A percentile compares a stretch with the other conserved stretches of the same genome.
phyloP scores from a whole-genome alignment of 345 rosid species.

The Schrenkiella parvula region DNA sequence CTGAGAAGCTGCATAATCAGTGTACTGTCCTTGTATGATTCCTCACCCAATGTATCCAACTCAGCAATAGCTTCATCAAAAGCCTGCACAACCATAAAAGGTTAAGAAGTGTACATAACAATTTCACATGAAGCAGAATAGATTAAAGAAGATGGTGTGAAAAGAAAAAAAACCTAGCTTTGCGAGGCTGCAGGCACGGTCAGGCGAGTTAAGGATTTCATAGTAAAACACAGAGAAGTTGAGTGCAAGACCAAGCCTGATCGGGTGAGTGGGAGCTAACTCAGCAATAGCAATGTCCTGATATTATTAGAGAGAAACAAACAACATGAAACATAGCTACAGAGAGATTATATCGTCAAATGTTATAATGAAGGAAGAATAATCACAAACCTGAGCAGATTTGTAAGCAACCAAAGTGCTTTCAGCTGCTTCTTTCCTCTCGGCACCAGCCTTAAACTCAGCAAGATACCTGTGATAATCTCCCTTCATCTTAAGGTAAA shows the following conservation, averaged over 20 bases:
- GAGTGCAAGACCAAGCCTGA: constrained; percentile 95
- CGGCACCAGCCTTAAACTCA: constrained; percentile 89
- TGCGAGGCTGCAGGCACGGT: constrained; percentile 94
- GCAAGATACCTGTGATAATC: constrained; percentile 97
- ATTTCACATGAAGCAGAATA: not conserved
- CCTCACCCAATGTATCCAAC: constrained; percentile 67
- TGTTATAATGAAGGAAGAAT: not conserved
- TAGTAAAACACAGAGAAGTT: constrained; percentile 99
- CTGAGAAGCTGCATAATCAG: constrained; percentile 76
- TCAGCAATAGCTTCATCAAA: constrained; percentile 77
- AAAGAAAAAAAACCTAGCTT: constrained; percentile 57
- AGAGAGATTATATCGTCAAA: not conserved
- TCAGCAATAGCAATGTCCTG: constrained; percentile 94
- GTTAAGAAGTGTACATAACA: not conserved
- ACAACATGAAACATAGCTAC: not conserved
- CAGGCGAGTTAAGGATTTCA: constrained; percentile 97
- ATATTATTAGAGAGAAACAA: not conserved
- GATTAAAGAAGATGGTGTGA: not conserved
- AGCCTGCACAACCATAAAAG: constrained; percentile 27
- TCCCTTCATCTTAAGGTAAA: constrained; percentile 97
- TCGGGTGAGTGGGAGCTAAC: constrained; percentile 94
- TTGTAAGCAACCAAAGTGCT: constrained; percentile 96
- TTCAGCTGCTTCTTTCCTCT: constrained; percentile 98
- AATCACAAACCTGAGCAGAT: constrained; percentile 72
- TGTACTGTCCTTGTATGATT: constrained; percentile 79